A percentile compares a stretch with the other conserved stretches of the same genome.
Conservation (phyloP, 148 eudicot genomes). For the Camellia japonica region DNA sequence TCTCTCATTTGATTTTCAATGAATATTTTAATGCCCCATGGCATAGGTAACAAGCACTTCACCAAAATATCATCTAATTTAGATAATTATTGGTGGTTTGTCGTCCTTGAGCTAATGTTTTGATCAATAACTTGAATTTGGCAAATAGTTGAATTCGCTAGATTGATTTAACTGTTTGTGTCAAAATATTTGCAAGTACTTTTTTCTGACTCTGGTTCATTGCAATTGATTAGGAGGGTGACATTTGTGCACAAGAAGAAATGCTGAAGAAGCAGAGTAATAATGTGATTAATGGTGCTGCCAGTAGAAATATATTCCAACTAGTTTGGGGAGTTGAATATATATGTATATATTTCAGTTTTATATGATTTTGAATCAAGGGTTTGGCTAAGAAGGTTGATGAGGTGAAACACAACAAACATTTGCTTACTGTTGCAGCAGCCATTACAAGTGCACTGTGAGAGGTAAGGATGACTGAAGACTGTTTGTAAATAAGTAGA, state of each 20-base stretch:
- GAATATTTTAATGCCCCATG: background rate
- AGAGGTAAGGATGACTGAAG: background rate
- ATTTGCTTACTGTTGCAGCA: background rate
- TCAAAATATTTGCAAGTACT: background rate
- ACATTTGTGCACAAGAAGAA: conserved; percentile 72
- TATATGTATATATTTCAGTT: background rate
- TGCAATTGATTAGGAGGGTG: conserved; percentile 55
- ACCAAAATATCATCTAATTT: background rate
- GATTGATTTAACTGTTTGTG: background rate
- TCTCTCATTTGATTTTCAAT: background rate
- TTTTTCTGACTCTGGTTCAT: background rate
- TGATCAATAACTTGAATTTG: conserved; percentile 2
- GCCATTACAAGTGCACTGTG: too few species aligned
- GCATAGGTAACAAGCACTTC: background rate
- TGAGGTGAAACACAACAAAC: background rate
- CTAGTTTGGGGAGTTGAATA: conserved; percentile 64
- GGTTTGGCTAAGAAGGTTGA: background rate
- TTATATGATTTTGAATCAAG: background rate
- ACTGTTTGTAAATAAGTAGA: background rate
- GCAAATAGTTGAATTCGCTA: background rate
- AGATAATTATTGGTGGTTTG: background rate
- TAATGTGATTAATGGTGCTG: conserved; percentile 44
- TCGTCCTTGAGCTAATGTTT: background rate
- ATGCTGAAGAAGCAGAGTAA: conserved; percentile 71
- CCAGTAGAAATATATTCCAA: conserved; percentile 72